Conservation (phyloP, 441 rosid genomes). For the Raphanus hybrid region DNA sequence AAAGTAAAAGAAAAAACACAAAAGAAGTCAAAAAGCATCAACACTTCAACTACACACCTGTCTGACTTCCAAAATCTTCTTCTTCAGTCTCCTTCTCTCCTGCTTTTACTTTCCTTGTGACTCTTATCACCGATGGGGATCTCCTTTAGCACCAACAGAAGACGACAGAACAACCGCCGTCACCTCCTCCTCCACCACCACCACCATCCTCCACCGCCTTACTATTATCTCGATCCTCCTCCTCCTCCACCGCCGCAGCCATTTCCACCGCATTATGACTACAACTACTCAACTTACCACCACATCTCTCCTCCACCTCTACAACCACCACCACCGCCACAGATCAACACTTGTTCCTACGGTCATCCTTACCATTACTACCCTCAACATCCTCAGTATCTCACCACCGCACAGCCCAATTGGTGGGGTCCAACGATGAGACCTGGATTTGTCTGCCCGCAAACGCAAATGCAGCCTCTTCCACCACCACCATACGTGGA, state of each 20-base stretch:
- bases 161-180: conserved; percentile 55
- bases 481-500: conserved; percentile 71
- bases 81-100: conserved; percentile 28
- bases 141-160: conserved; percentile 61
- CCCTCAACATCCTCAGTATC: conserved; percentile 55
- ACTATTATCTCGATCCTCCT: conserved; percentile 39
- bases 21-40: conserved; percentile 31
- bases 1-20: background rate
- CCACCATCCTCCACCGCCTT: conserved; percentile 33
- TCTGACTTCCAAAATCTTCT: conserved; percentile 8
- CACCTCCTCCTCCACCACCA: conserved; percentile 37
- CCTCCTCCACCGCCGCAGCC: conserved; percentile 35
- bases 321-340: conserved; percentile 47
- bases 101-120: conserved; percentile 18
- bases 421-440: conserved; percentile 61
- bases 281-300: conserved; percentile 35
- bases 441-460: conserved; percentile 33
- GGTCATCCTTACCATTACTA: conserved; percentile 55
- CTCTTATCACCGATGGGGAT: conserved; percentile 59
- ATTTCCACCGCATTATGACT: conserved; percentile 42
- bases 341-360: conserved; percentile 51
- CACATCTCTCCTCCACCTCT: too few relatives aligned
- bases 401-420: conserved; percentile 53
- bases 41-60: conserved; percentile 36
- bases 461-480: conserved; percentile 44